phyloP scores from a whole-genome alignment of 2,329 filamentous ascomycete species.

The Botrytis aclada region DNA sequence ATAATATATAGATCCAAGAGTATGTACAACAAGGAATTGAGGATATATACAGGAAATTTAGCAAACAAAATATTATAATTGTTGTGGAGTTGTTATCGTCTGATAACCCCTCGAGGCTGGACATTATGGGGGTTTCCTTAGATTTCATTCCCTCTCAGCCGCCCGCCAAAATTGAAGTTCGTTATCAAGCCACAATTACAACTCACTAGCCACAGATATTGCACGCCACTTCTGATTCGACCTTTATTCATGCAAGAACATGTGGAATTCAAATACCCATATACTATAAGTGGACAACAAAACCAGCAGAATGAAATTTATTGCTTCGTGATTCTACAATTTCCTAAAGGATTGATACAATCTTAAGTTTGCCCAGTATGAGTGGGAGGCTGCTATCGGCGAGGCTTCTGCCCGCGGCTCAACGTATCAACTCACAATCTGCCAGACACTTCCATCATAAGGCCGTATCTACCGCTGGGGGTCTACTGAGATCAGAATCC shows the following conservation, averaged over 20 bases:
- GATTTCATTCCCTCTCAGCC: neutral
- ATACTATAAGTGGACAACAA: constrained; percentile 17
- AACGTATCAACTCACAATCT: constrained; percentile 54
- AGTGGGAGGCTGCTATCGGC: constrained; percentile 64
- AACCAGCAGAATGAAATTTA: constrained; percentile 9
- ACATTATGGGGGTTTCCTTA: neutral
- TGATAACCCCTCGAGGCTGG: neutral
- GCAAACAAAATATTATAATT: constrained; percentile 6
- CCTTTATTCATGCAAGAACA: constrained; percentile 16
- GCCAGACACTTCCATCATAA: constrained; percentile 61
- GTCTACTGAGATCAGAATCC: constrained; percentile 64
- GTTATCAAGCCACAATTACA: neutral
- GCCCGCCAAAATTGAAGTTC: neutral
- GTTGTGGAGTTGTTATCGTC: constrained; percentile 9
- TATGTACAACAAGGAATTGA: neutral
- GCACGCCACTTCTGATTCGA: constrained; percentile 27
- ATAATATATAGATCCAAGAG: neutral
- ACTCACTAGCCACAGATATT: constrained; percentile 9
- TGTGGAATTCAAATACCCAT: constrained; percentile 9
- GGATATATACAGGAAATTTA: neutral
- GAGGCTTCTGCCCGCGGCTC: constrained; percentile 64
- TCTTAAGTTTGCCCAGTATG: constrained; percentile 32
- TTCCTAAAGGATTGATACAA: constrained; percentile 21
- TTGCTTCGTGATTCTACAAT: constrained; percentile 16
- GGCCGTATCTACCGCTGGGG: constrained; percentile 58